Evolutionary conservation across 1,284 basidiomycete genomes (phyloP), one percentile per base, ranked within the genome.

Genomic region (Ganoderma resinaceum): DNA sequence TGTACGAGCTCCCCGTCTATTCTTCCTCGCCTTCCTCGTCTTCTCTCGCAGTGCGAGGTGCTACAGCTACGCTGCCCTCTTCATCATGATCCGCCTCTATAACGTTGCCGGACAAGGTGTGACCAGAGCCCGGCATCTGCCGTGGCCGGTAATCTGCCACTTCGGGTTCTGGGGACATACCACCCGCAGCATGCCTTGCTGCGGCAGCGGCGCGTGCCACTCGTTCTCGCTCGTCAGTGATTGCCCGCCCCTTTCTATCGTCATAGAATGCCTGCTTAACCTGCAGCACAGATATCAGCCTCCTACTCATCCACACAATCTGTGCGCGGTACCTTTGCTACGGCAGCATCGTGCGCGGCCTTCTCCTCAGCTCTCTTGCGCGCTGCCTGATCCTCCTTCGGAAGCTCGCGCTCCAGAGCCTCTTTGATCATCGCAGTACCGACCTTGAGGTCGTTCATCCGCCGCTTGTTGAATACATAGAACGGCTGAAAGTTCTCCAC

Each of bases 181-280:
- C 52, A 7, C 52, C 65, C 4, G 70, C 63, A 5, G 72, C 67
- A 57, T 67, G 72, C 31, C 69, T 70, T 29, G 72, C 63, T 37
- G 69, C 74, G 43, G 64, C 71, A 53, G 76, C 77, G 37, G 81
- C 83, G 42, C 84, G 82, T 35, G 83, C 86, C 61, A 79, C 80
- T 59, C 89, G 81, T 63, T 94, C 91, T 70, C 86, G 83, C 75
- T 89, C 82, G 69, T 92, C 88, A 7, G 78, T 78, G 68, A 85
- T 67, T 72, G 80, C 77, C 75, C 88, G 89, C 3, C 81, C 79
- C 76, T 84, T 88, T 60, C 93, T 85, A 76, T 95, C 92, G 66
- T 95, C 93, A 75, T 93, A 83, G 76, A 87, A 93, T 1, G 90
- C 89, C 55, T 91, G 78, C 76, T 89, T 91, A 18, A 91, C 87